Evolutionary conservation across 495 filamentous ascomycete genomes (phyloP), one percentile per base, ranked within the genome.

Genomic region (Immersiella caudata): DNA sequence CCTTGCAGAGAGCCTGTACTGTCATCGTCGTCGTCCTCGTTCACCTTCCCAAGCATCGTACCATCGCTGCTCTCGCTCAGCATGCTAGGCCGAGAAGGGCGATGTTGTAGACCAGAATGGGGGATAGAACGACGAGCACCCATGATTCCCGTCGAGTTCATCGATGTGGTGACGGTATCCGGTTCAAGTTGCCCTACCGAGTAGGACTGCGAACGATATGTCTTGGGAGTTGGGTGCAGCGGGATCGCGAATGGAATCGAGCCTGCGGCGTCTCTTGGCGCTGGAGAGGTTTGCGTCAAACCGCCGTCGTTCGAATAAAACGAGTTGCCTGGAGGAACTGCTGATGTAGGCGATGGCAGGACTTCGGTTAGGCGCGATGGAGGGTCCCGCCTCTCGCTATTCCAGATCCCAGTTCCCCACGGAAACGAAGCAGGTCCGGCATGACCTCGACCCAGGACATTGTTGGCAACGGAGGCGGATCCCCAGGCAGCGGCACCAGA

Each of bases 161-260:
- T 73, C 20, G 82, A 75, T 49, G 82, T 69, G 67, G 84, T 79
- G 62, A 79, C 80, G 18, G 85, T 65, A 79, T 96, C 93, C 7
- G 89, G 85, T 25, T 97, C 93, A 67, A 92, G 78, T 75, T 99
- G 95, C 25, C 95, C 95, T 27, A 97, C 94, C 1, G 94, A 97
- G 76, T 97, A 98, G 6, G 95, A 99, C 79, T 96, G 92, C 16
- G 95, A 99, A 33, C 95, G 90, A 73, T 96, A 96, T 1, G 91
- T 94, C 73, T 97, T 95, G 11, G 90, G 91, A 0, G 93, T 95
- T 4, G 94, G 94, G 67, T 97, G 92, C 16, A 97, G 81, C 3
- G 94, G 94, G 66, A 97, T 97, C 6, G 91, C 86, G 67, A 97
- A 96, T 16, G 93, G 93, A 65, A 97, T 92, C 65, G 68, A 14